These are phyloP conservation scores for Candida silvicultrix DNA, from an alignment of 805 yeast species.

Conservation along the genomic window DNA sequence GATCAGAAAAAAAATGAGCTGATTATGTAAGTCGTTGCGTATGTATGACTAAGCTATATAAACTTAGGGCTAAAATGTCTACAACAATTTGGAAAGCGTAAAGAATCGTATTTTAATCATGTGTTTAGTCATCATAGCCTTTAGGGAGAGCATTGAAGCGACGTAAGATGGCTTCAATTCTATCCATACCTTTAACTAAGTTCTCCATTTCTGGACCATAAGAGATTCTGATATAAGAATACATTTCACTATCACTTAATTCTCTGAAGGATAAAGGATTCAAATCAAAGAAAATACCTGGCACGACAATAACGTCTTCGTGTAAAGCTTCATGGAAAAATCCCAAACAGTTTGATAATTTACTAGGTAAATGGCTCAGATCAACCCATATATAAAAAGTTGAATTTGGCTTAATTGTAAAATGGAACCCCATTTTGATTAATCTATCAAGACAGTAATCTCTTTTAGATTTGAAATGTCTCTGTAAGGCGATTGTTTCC, in stretches of 20 bases:
- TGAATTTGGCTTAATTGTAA: constrained; percentile 46
- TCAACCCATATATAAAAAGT: constrained; percentile 59
- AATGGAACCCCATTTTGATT: constrained; percentile 45
- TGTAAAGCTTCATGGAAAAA: constrained; percentile 59
- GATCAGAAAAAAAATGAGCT: too few species aligned
- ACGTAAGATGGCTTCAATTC: constrained; percentile 42
- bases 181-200: constrained; percentile 52
- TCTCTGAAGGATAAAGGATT: constrained; percentile 44
- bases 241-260: constrained; percentile 52
- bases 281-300: constrained; percentile 56
- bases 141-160: constrained; percentile 38
- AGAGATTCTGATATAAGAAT: constrained; percentile 50
- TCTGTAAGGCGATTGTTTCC: constrained; percentile 53
- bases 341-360: constrained; percentile 50
- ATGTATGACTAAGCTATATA: too few species aligned
- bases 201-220: constrained; percentile 52
- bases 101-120: constrained; percentile 4
- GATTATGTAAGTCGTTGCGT: too few species aligned
- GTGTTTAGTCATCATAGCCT: constrained; percentile 7
- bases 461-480: constrained; percentile 50
- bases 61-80: too few species aligned
- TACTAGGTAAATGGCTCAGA: constrained; percentile 47
- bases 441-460: constrained; percentile 47
- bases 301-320: constrained; percentile 53
- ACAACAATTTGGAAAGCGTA: too few species aligned